Evolutionary conservation across 2,329 filamentous ascomycete species (phyloP), one percentile per base, ranked within the genome.

Genomic region (Cryphonectria parasitica): DNA sequence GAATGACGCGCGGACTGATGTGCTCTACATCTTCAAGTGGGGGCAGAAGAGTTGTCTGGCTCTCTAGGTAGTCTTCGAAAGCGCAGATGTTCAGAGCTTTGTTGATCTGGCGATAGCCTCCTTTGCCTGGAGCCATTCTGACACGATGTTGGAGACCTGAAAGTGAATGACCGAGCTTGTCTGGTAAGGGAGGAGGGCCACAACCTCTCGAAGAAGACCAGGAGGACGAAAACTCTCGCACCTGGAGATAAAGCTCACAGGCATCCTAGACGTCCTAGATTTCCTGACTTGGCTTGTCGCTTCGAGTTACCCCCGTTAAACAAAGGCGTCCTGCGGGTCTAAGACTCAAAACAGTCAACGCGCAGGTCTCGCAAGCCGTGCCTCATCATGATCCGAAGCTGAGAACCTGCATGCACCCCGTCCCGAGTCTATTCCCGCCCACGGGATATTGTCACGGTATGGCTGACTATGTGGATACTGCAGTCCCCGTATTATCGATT

Each of bases 11-110:
- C 1, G 78, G 78, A 34, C 75, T 84, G 49, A 85, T 66, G 62
- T 82, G 77, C 72, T 58, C 52, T 52, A 66, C 80, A 71, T 84
- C 78, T 7, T 65, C 22, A 0, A 85, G 41, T 2, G 76, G 43
- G 0, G 83, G 83, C 0, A 86, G 74, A 15, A 67, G 66, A 11
- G 77, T 69, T 31, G 74, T 74, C 71, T 86, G 84, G 0, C 73
- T 74, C 10, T 79, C 75, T 1, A 86, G 80, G 74, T 85, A 86
- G 43, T 85, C 83, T 34, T 85, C 81, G 71, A 85, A 86, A 11
- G 79, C 82, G 74, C 82, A 82, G 36, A 82, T 80, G 72, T 85
- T 83, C 15, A 85, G 75, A 0, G 80, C 73, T 69, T 84, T 84
- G 79, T 85, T 85, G 74, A 85, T 85, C 72, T 85, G 82, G 19